These are phyloP conservation scores for Entomortierella beljakovae DNA, from an alignment of 192 early-diverging fungal species.

Conservation along the genomic window DNA sequence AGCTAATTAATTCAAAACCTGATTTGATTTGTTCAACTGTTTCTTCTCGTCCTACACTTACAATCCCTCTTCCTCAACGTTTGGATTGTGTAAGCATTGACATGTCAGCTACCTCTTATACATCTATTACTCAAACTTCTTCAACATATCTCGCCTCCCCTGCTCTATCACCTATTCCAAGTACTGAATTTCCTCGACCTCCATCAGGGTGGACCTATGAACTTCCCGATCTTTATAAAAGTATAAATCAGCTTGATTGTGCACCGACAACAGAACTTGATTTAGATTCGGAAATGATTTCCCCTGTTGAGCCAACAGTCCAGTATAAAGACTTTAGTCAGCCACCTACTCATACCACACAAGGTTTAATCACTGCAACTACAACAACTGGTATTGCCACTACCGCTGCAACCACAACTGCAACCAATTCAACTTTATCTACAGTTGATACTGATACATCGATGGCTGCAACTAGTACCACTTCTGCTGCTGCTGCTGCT, in stretches of 20 bases:
- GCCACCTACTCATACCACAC: background rate
- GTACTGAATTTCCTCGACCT: background rate
- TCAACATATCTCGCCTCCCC: constrained; percentile 22
- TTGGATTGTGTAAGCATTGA: too few relatives aligned
- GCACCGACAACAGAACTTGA: background rate
- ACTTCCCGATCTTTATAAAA: background rate
- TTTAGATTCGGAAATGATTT: constrained; percentile 24
- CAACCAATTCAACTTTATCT: too few relatives aligned
- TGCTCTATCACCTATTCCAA: constrained; percentile 13
- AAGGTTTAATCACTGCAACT: background rate
- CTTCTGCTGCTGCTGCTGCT: too few relatives aligned
- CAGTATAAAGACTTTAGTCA: background rate
- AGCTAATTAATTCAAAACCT: constrained; percentile 4
- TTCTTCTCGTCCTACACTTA: constrained; percentile 4
- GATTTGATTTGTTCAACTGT: background rate
- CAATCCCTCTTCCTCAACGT: background rate
- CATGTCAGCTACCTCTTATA: too few relatives aligned
- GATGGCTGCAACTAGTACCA: background rate
- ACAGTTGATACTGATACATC: too few relatives aligned
- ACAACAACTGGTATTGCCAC: too few relatives aligned
- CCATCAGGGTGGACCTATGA: constrained; percentile 1
- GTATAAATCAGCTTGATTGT: background rate
- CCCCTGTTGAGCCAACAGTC: constrained; percentile 15
- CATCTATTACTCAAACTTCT: background rate
- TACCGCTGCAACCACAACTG: background rate